Evolutionary conservation across 202 grass and related monocot genomes (phyloP).

Genomic region (Bolboschoenoplectus hybrid): DNA sequence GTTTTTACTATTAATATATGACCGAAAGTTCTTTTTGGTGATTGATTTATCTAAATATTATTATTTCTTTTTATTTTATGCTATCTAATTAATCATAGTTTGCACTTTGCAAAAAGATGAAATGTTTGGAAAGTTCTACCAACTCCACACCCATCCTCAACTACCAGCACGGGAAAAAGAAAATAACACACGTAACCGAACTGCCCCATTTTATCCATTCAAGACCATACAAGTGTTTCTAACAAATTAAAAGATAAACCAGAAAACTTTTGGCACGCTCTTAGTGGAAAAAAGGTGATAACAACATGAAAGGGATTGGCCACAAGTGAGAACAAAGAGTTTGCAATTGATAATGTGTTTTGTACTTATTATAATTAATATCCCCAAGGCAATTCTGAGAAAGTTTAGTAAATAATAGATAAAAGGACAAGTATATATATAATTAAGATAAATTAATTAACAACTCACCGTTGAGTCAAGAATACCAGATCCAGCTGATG

Average conservation of each 20-base stretch:
- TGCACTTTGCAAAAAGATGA: not conserved
- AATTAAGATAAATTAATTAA: not conserved
- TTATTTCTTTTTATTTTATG: not conserved
- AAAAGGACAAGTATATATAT: not conserved
- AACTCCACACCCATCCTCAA: not conserved
- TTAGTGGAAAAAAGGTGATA: not conserved
- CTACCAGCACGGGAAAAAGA: not conserved
- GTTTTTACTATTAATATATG: slow-evolving; percentile 29
- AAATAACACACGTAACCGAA: not conserved
- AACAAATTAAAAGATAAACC: not conserved
- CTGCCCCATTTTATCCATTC: not conserved
- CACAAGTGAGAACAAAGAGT: not conserved
- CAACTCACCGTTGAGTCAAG: slow-evolving; percentile 70
- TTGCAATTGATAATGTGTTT: not conserved
- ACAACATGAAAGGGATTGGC: not conserved
- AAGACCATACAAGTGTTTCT: not conserved
- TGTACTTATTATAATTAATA: not conserved
- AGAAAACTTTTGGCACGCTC: not conserved
- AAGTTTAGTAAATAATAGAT: not conserved
- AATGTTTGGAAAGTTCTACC: not conserved
- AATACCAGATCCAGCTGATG: slow-evolving; percentile 69
- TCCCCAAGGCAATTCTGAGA: not conserved
- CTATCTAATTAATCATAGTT: not conserved
- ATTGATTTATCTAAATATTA: not conserved
- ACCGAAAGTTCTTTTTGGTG: not conserved